Evolutionary conservation across 1,284 basidiomycete species (phyloP), one percentile per base, ranked within the genome.

Genomic region (Leccinum griseonigrum): DNA sequence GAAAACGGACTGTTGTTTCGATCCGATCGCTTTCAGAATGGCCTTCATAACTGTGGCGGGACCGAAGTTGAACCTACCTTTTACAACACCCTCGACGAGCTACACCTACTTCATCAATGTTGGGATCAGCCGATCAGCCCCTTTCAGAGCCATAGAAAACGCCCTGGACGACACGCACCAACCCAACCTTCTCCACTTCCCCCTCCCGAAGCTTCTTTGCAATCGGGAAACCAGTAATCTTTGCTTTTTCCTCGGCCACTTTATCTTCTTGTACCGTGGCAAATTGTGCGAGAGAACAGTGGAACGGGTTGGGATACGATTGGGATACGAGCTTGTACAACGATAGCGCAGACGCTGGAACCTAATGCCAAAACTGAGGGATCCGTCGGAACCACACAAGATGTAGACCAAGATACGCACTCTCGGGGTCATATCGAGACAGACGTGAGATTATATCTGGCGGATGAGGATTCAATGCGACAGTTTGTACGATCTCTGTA

Each of bases 31-130:
- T 67, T 88, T 87, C 48, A 97, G 77, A 16, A 85, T 79, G 0
- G 90, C 88, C 60, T 83, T 83, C 64, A 96, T 76, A 2, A 96
- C 89, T 4, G 83, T 71, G 3, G 87, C 91, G 9, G 92, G 86
- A n/a, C 85, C 82, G 26, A 81, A 77, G 66, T 97, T 97, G 77
- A 85, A 96, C 50, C 91, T 84, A 68, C 94, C 91, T 63, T 82
- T 79, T 0, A 85, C 91, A 13, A 91, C 89, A 54, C 81, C 79
- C 66, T 88, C 86, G 59, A 97, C 85, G 56, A 97, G 79, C 92
- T 94, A 69, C 46, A 59, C 57, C 64, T 59, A 53, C 40, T 62
- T 28, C 58, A 61, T 71, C 46, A 64, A 60, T 48, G 60, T 36
- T 36, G 60, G 38, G 14, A 40, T 29, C 31, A 56, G 55, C 51